Conservation (phyloP, 345 rosid genomes). For the Cardamine chenopodiifolia region DNA sequence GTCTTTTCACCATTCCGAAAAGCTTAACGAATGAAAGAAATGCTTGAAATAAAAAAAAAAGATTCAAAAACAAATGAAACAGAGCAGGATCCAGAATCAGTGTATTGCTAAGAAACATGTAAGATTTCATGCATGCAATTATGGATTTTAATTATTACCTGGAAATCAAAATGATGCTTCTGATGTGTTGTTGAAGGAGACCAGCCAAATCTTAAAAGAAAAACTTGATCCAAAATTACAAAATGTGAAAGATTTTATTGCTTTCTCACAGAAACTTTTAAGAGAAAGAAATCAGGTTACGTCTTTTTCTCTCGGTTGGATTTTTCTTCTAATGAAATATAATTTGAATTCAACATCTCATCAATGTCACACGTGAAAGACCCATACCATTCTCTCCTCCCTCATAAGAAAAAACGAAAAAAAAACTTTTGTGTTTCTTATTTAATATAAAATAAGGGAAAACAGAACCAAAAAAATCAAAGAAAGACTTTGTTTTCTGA, state of each 20-base stretch:
- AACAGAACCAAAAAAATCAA: background rate
- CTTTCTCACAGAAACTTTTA: conserved; percentile 1
- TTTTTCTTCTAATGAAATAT: conserved; percentile 18
- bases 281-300: background rate
- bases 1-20: conserved; percentile 20
- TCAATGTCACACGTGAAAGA: conserved; percentile 46
- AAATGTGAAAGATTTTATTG: conserved; percentile 16
- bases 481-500: background rate
- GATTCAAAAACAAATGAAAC: background rate
- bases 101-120: conserved; percentile 23
- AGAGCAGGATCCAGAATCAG: conserved; percentile 10
- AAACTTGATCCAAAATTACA: conserved; percentile 44
- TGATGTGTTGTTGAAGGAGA: conserved; percentile 52
- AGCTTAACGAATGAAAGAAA: conserved; percentile 3
- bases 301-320: background rate
- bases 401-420: conserved; percentile 24
- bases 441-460: background rate
- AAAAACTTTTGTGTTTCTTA: background rate
- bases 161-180: conserved; percentile 45
- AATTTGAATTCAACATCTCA: conserved; percentile 36
- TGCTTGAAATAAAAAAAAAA: background rate
- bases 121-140: conserved; percentile 36
- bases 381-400: conserved; percentile 34
- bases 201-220: conserved; percentile 38
- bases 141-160: conserved; percentile 49